Conservation (phyloP, 2,329 filamentous ascomycete species). For the Sporothrix luriei region DNA sequence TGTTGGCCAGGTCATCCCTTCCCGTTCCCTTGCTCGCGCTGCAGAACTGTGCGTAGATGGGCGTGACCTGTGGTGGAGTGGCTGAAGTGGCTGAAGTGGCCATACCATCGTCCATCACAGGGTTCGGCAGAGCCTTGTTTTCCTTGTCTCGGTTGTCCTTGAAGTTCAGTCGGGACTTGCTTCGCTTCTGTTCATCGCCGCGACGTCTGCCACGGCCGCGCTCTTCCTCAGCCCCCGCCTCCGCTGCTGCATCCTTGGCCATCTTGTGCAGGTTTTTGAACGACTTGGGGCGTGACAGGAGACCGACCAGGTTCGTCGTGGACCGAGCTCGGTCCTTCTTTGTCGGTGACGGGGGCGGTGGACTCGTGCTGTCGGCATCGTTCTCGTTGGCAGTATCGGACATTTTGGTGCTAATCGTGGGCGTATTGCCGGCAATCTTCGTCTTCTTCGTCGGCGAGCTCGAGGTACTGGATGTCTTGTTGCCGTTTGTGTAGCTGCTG, state of each 20-base stretch:
- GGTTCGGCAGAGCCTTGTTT: slow-evolving; percentile 67
- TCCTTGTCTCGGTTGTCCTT: slow-evolving; percentile 69
- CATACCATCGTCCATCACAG: slow-evolving; percentile 42
- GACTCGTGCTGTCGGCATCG: background rate
- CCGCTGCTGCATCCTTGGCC: slow-evolving; percentile 37
- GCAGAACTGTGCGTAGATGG: slow-evolving; percentile 79
- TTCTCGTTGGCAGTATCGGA: slow-evolving; percentile 2
- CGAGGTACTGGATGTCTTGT: slow-evolving; percentile 28
- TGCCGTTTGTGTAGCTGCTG: background rate
- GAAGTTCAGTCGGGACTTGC: slow-evolving; percentile 32
- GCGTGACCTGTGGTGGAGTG: slow-evolving; percentile 54
- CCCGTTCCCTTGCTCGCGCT: slow-evolving; percentile 37
- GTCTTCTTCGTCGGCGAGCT: slow-evolving; percentile 30
- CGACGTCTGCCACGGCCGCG: slow-evolving; percentile 28
- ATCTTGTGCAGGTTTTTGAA: slow-evolving; percentile 65
- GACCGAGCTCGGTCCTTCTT: slow-evolving; percentile 82
- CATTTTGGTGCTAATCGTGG: background rate
- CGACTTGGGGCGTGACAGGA: slow-evolving; percentile 75
- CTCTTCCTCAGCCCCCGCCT: slow-evolving; percentile 39
- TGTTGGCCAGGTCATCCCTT: slow-evolving; percentile 15
- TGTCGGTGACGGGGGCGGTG: slow-evolving; percentile 48
- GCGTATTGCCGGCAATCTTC: slow-evolving; percentile 10
- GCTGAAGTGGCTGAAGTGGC: background rate
- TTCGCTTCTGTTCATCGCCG: slow-evolving; percentile 40
- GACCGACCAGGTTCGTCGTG: slow-evolving; percentile 73